Base-by-base conservation (phyloP, 2,329 filamentous ascomycete genomes). In the Cryoendolithus antarcticus region DNA sequence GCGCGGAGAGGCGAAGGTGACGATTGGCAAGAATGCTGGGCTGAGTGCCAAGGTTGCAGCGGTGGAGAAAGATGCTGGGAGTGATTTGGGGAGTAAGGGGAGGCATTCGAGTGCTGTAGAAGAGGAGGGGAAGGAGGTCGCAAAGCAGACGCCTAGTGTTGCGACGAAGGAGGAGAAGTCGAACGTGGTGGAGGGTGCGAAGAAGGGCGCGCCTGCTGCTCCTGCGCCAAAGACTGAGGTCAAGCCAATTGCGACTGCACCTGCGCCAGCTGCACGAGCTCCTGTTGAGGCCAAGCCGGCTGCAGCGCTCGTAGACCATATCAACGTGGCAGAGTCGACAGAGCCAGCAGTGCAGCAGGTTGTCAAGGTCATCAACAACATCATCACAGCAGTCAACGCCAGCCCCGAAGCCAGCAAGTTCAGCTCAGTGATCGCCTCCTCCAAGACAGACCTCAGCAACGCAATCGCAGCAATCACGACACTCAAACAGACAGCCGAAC, bases 281-380 rank as follows among this genome's bases (percentile, higher is more conserved):
- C 29, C 40, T 30, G 15, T 19, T 19, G 15, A 19, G 15, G 15
- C 15, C 15, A 37, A 44, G 28, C 39, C 39, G 2, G 21, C 35
- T n/a, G 35, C 35, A 6, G 66, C 79, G 12, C 65, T 64, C 13
- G 85, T 96, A 50, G 84, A 94, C 56, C 77, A 86, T 44, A 67
- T 95, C 42, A 73, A 73, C 37, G 74, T 93, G 15, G 71, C 75
- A 39, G 75, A 86, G 52, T 85, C 82, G 39, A 76, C 79, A 43
- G 89, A 96, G 58, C 83, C 85, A 21, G 74, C 94, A 29, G 83
- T 96, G 13, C 86, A 95, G 62, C 86, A 96, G 54, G 71, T 98
- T 4, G 86, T 93, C 43, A 89, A 85, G 66, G 89, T 94, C 65
- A 73, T 98, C 52, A 98, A 98, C 65, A 86, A 93, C 61, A 81